Evolutionary conservation across 345 rosid genomes (phyloP), one percentile per base, ranked within the genome.

Genomic region (Brassica juncea): DNA sequence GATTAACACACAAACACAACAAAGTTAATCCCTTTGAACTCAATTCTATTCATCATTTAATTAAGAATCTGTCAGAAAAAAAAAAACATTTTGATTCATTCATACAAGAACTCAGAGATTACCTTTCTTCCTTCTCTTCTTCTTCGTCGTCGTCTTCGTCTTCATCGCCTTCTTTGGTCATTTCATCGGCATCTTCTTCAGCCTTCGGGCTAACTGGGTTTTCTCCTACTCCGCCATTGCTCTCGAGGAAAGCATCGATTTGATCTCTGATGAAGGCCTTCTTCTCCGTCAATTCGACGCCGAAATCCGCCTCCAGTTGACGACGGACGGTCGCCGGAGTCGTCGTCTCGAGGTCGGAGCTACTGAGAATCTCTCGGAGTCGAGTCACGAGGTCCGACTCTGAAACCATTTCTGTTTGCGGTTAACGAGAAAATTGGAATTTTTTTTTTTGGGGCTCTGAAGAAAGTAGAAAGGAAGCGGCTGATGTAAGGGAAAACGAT

Each of bases 311-410:
- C 86, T 92, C 96, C 21, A 94, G 84, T 72, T 86, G 90, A 75
- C 90, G 85, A 55, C 98, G 89, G 8, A 92, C 85, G 70, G 87
- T 86, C 23, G 89, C 89, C 68, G 93, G 84, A 64, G 96, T 94
- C 70, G 97, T 82, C 65, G 85, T 92, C 30, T 92, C 83, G 0
- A 92, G 92, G 97, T 94, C 94, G 70, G 96, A 88, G 52, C 69
- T 77, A 60, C 76, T 71, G 62, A 94, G 92, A 59, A 92, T 84
- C 61, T 94, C 90, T 70, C 86, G 88, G 79, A 94, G 97, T 35
- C 92, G 93, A 76, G 78, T 75, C 81, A 80, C 88, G 31, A 92
- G 87, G 76, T 92, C 98, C 65, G 84, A 73, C 70, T 94, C 97
- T 64, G 92, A 85, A 11, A 86, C 91, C 96, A 90, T 89, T 72